Conservation (phyloP, 2,329 filamentous ascomycete species). For the Nothopassalora personata region DNA sequence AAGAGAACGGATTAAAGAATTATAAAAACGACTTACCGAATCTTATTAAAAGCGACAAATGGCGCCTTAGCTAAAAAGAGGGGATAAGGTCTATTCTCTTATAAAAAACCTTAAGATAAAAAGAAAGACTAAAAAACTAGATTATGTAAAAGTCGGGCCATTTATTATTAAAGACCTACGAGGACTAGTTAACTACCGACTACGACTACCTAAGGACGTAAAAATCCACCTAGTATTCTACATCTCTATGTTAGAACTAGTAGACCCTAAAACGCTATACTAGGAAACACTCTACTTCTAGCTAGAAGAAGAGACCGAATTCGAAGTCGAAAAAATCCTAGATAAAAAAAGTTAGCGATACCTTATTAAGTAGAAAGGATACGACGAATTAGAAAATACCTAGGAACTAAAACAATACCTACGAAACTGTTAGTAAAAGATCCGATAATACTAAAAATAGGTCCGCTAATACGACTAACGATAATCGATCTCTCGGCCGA, state of each 20-base stretch:
- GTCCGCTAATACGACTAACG: no score
- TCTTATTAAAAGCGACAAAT: constrained; percentile 2
- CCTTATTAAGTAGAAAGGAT: no score
- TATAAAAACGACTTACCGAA: background rate
- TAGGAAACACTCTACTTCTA: no score
- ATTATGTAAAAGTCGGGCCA: constrained; percentile 4
- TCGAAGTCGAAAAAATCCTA: no score
- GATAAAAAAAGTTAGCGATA: no score
- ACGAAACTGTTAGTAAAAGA: no score
- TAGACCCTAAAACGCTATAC: constrained; percentile 1
- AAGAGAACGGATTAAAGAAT: background rate
- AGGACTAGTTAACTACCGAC: constrained; percentile 6
- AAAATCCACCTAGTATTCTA: background rate
- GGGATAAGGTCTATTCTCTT: constrained; percentile 1
- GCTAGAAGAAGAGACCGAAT: no score
- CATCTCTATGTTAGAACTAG: constrained; percentile 1
- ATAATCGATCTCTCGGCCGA: no score
- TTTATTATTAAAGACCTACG: constrained; percentile 1
- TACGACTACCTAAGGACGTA: background rate
- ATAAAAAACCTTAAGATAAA: constrained; percentile 2
- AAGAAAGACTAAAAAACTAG: constrained; percentile 3
- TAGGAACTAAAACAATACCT: no score
- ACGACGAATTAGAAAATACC: no score
- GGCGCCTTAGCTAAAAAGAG: constrained; percentile 8
- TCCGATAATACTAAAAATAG: no score